Evolutionary conservation across 345 rosid species (phyloP), one percentile per base, ranked within the genome.

Genomic region (Boechera retrofracta): DNA sequence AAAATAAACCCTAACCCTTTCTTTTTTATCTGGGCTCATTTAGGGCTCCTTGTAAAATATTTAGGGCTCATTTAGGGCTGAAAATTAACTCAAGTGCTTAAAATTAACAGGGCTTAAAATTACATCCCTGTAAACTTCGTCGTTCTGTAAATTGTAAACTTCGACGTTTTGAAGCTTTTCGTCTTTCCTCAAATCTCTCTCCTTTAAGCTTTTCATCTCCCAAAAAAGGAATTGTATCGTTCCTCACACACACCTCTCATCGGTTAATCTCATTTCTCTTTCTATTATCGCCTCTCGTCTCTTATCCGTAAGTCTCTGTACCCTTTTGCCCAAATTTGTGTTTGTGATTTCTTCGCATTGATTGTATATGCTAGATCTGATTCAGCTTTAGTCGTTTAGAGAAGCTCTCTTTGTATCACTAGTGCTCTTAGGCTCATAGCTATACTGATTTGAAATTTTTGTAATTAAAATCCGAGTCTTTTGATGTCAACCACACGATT

Each of bases 161-260:
- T 21, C 24, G 24, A 21, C 24, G 24, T 21, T 21, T 21, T 21
- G 24, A 21, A 21, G 24, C 24, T 21, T 21, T 21, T 21, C 24
- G 1, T 21, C 35, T 59, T 45, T 39, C 16, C 0, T 10, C 26
- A 1, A 8, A 5, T 36, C 13, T 53, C 24, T 33, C 52, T 39
- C 58, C 28, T 36, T 42, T 52, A 10, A 73, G 5, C 24, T 7
- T 63, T 61, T 48, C 72, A 56, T 75, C 38, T 38, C 49, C 29
- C 44, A 5, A 42, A 0, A 36, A 1, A 8, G 39, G 44, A 64
- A 39, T 47, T 71, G 45, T 38, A 36, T 71, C 77, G 77, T 77
- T 71, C 67, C 62, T 71, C 66, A 38, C 80, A 77, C 76, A 71
- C 80, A 76, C 76, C 67, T 71, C 64, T 52, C 18, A 4, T 51